Evolutionary conservation across 192 early-diverging fungal species (phyloP).

Genomic region (Umbelopsis ramanniana): DNA sequence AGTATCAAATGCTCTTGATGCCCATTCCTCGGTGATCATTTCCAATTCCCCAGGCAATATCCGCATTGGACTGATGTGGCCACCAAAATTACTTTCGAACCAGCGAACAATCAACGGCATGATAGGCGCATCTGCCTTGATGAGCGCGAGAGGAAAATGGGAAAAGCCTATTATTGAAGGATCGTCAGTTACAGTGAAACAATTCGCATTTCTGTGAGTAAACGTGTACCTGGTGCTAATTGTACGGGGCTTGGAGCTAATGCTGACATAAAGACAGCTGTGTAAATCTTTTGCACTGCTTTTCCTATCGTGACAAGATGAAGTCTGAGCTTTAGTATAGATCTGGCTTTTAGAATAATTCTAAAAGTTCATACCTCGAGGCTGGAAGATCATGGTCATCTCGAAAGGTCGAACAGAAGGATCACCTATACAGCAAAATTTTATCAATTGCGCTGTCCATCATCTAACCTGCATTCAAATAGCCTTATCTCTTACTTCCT

Average conservation of each 20-base stretch:
- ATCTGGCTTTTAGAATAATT: not conserved
- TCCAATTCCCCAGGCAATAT: slow-evolving; percentile 7
- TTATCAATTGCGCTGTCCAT: not conserved
- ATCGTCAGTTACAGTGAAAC: not conserved
- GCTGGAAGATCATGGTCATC: slow-evolving; percentile 12
- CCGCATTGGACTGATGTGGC: slow-evolving; percentile 14
- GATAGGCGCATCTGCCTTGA: slow-evolving; percentile 18
- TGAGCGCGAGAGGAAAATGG: slow-evolving; percentile 7
- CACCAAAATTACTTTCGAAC: slow-evolving; percentile 19
- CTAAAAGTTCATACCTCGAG: not conserved
- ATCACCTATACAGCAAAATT: not conserved
- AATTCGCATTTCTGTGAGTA: not conserved
- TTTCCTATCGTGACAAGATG: not conserved
- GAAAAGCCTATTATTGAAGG: not conserved
- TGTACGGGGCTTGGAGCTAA: not conserved
- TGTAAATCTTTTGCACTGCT: slow-evolving; percentile 3
- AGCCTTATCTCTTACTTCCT: not conserved
- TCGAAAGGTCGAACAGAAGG: slow-evolving; percentile 7
- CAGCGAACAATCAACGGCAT: slow-evolving; percentile 2
- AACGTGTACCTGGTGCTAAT: not conserved
- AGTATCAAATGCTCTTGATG: not conserved
- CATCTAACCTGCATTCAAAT: not conserved
- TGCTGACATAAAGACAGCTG: slow-evolving; percentile 5
- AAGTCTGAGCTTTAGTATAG: not conserved
- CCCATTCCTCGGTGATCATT: slow-evolving; percentile 6